phyloP scores from a whole-genome alignment of 1,284 basidiomycete species.

The Ceratorhiza oryzae-sativae region DNA sequence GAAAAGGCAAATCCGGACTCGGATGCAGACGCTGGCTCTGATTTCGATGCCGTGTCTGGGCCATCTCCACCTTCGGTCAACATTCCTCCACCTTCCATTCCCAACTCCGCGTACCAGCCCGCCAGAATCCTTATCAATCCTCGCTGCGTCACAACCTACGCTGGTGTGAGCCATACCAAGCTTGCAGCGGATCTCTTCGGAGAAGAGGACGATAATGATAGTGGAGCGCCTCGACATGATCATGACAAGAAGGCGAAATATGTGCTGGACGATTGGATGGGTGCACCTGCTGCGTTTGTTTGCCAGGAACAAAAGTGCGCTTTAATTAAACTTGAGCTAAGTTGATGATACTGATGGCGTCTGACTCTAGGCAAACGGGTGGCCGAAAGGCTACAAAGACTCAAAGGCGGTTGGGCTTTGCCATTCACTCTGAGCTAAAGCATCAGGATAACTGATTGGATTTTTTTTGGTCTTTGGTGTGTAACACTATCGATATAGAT shows the following conservation, averaged over 20 bases:
- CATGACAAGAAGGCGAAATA: slow-evolving; percentile 67
- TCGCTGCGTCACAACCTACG: slow-evolving; percentile 94
- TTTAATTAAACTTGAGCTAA: slow-evolving; percentile 19
- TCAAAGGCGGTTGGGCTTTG: slow-evolving; percentile 85
- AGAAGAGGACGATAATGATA: slow-evolving; percentile 65
- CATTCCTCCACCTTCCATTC: slow-evolving; percentile 53
- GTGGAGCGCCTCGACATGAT: slow-evolving; percentile 46
- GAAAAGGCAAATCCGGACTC: slow-evolving; percentile 54
- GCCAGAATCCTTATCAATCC: slow-evolving; percentile 93
- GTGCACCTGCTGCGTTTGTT: slow-evolving; percentile 92
- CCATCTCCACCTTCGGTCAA: slow-evolving; percentile 50
- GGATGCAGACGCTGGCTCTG: slow-evolving; percentile 83
- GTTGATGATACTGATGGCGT: background rate
- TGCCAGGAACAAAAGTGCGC: slow-evolving; percentile 90
- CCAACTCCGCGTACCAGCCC: slow-evolving; percentile 86
- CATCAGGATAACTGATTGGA: background rate
- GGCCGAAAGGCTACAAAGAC: slow-evolving; percentile 92
- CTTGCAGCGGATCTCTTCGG: slow-evolving; percentile 92
- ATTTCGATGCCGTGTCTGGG: slow-evolving; percentile 87
- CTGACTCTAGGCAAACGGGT: slow-evolving; percentile 71
- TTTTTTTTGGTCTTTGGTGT: background rate
- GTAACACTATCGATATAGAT: slow-evolving; percentile 28
- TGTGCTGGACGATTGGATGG: slow-evolving; percentile 89
- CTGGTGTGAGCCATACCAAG: slow-evolving; percentile 92
- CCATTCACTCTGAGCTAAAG: slow-evolving; percentile 75